Base-by-base conservation (phyloP, 768 basidiomycete species). In the Trametes punicea region DNA sequence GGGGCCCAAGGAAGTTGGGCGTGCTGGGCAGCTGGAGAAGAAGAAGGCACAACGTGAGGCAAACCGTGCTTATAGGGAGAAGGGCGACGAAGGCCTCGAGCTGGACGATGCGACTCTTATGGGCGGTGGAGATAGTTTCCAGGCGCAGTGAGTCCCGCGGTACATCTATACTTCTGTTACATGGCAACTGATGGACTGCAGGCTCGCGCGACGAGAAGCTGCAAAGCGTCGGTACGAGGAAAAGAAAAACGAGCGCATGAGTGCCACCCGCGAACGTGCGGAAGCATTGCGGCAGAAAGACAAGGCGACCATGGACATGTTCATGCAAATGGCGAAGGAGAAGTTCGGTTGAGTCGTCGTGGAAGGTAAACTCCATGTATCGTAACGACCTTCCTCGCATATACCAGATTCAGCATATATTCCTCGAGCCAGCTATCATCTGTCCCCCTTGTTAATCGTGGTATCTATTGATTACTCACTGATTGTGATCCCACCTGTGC, bases 251-350 rank as follows among this genome's bases (percentile, higher is more conserved):
- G 87, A 87, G 36, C 81, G 77, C 52, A 64, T 66, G 4, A 74
- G 76, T 25, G 78, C 70, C 1, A 67, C 75, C 11, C 79, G 82
- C 38, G 91, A 94, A 66, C 81, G 88, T 52, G 76, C 80, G 0
- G 75, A 65, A 21, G 84, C 80, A 5, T 75, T 84, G 55, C 84
- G 80, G 63, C 84, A 88, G 66, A 94, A 90, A 67, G 93, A 97
- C 65, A 85, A 84, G 69, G 89, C 85, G 16, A 97, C 93, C 0
- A 98, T 98, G 92, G 92, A 92, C 55, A 95, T 94, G 93, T 93
- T 97, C 71, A 90, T 90, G 71, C 84, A 87, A 62, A 73, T 96
- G 67, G 94, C 93, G n/a, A 93, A 89, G 69, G 79, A 89, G 65
- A 76, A 89, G 53, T 96, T 90, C 63, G 93, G 92, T 27, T 92